Evolutionary conservation across 2,329 filamentous ascomycete genomes (phyloP).

Genomic region (Fusarium sarcochroum): DNA sequence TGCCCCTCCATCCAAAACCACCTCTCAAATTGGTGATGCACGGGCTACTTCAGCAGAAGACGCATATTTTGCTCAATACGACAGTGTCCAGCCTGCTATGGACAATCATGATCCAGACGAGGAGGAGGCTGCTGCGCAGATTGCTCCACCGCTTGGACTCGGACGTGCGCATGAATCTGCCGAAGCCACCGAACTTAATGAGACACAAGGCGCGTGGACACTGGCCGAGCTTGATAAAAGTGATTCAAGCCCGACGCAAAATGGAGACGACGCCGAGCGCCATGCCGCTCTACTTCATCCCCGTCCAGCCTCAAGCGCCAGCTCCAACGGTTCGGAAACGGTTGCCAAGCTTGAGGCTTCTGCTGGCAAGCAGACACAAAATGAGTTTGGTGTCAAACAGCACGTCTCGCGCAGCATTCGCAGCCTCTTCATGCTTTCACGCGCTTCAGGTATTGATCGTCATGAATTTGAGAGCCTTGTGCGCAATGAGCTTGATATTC

Average conservation of each 20-base stretch:
- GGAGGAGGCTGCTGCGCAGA: conserved; percentile 57
- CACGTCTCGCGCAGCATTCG: conserved; percentile 84
- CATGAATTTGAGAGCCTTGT: conserved; percentile 82
- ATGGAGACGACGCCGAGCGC: conserved; percentile 51
- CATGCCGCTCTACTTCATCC: conserved; percentile 65
- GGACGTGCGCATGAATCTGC: conserved; percentile 32
- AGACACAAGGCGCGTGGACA: conserved; percentile 57
- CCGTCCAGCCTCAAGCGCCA: conserved; percentile 70
- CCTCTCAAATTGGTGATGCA: conserved; percentile 43
- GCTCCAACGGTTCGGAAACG: conserved; percentile 68
- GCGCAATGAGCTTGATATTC: conserved; percentile 77
- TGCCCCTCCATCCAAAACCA: conserved; percentile 62
- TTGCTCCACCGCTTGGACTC: conserved; percentile 54
- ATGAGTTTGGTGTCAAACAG: conserved; percentile 81
- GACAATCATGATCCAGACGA: conserved; percentile 87
- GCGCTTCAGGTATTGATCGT: conserved; percentile 78
- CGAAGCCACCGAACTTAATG: conserved; percentile 44
- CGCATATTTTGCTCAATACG: conserved; percentile 83
- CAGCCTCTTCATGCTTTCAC: conserved; percentile 80
- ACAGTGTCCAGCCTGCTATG: conserved; percentile 83
- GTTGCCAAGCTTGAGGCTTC: conserved; percentile 74
- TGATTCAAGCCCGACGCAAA: conserved; percentile 49
- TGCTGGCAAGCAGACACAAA: conserved; percentile 70
- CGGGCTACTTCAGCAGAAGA: conserved; percentile 67
- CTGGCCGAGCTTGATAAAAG: conserved; percentile 61